These are phyloP conservation scores for Candida maris DNA, from an alignment of 805 yeast genomes.

Conservation along the genomic window DNA sequence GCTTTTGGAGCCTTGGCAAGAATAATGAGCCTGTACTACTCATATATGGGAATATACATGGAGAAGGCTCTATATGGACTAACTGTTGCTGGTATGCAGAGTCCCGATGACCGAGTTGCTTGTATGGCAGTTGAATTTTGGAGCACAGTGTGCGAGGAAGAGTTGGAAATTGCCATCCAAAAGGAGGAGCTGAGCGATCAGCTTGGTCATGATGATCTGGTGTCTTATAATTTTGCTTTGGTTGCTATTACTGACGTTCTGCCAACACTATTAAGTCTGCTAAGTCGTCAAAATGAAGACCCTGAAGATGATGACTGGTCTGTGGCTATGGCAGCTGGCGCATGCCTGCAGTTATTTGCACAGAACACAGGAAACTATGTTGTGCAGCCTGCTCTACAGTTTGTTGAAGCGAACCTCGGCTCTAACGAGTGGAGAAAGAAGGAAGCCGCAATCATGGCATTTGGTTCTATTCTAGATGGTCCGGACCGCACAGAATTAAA, in stretches of 20 bases:
- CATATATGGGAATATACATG: conserved; percentile 92
- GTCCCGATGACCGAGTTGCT: conserved; percentile 76
- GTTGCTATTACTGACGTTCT: conserved; percentile 81
- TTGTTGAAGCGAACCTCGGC: conserved; percentile 72
- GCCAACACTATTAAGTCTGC: conserved; percentile 75
- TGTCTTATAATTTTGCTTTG: conserved; percentile 75
- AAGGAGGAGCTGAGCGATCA: conserved; percentile 57
- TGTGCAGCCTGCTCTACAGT: conserved; percentile 77
- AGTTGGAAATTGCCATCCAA: conserved; percentile 72
- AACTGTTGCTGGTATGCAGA: conserved; percentile 89
- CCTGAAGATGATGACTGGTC: conserved; percentile 97
- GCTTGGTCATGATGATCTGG: conserved; percentile 39
- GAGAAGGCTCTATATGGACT: conserved; percentile 91
- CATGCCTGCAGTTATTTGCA: conserved; percentile 91
- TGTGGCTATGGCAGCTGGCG: conserved; percentile 98
- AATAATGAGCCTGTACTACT: conserved; percentile 85
- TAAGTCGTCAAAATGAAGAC: conserved; percentile 88
- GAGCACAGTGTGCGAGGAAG: conserved; percentile 99
- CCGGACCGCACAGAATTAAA: conserved; percentile 74
- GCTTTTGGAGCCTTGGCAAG: conserved; percentile 94
- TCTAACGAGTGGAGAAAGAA: conserved; percentile 74
- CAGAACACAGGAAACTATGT: conserved; percentile 84
- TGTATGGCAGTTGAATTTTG: conserved; percentile 99
- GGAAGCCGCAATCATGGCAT: conserved; percentile 99
- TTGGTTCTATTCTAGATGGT: conserved; percentile 94